These are phyloP conservation scores for Scheffersomyces parashehatae DNA, from an alignment of 1,139 yeast species.

Conservation along the genomic window DNA sequence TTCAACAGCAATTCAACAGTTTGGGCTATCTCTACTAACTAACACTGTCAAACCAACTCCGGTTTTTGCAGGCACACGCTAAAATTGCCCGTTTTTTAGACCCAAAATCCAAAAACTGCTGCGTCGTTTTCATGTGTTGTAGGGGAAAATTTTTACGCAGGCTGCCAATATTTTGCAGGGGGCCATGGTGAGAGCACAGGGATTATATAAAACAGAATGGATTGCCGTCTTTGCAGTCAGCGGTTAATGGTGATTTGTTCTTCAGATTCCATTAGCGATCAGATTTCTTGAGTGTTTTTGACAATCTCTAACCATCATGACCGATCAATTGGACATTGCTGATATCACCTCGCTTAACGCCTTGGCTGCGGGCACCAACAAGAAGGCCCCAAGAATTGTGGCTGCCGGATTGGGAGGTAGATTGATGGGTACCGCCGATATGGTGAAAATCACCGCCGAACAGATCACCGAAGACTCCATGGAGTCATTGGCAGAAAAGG, in stretches of 20 bases:
- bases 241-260: not conserved
- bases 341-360: constrained; percentile 78
- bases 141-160: too few relatives aligned
- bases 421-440: constrained; percentile 76
- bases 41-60: too few relatives aligned
- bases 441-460: constrained; percentile 67
- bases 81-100: too few relatives aligned
- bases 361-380: constrained; percentile 85
- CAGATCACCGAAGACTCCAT: constrained; percentile 56
- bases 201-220: too few relatives aligned
- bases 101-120: too few relatives aligned
- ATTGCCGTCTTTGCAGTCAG: not conserved
- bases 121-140: too few relatives aligned
- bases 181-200: too few relatives aligned
- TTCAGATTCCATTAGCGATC: constrained; percentile 2
- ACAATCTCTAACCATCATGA: constrained; percentile 3
- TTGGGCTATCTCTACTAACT: too few relatives aligned
- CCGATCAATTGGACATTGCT: constrained; percentile 49
- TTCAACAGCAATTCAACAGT: too few relatives aligned
- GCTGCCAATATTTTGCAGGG: too few relatives aligned
- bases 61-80: too few relatives aligned
- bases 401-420: constrained; percentile 77
- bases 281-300: not conserved
- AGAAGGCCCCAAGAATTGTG: constrained; percentile 66
- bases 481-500: constrained; percentile 53